A percentile compares a stretch with the other conserved stretches of the same genome.
These are phyloP conservation scores for Phytopythium cucurbitacearum DNA, from an alignment of 352 stramenopile genomes.

Conservation along the genomic window DNA sequence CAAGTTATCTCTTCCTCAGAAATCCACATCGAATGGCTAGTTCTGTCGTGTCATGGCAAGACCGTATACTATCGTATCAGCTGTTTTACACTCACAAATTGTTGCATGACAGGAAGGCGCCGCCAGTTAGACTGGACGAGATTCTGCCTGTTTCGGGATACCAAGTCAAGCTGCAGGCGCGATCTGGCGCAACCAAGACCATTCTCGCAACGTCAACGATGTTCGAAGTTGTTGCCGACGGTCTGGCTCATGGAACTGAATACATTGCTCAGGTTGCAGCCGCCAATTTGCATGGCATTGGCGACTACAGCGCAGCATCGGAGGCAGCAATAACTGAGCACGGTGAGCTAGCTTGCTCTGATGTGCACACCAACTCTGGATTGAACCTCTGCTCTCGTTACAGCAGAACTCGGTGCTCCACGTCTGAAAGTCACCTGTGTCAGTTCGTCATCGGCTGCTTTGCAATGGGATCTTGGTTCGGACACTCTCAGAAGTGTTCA, in stretches of 20 bases:
- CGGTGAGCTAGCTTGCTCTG: conserved; percentile 13
- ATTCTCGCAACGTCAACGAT: conserved; percentile 26
- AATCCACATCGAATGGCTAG: background rate
- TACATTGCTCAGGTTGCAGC: conserved; percentile 46
- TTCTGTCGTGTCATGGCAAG: no score
- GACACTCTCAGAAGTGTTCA: no score
- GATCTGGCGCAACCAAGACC: conserved; percentile 5
- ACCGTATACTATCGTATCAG: background rate
- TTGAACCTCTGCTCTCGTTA: no score
- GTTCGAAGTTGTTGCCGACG: conserved; percentile 20
- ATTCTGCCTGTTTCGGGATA: conserved; percentile 60
- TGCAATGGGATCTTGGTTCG: no score
- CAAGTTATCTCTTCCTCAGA: background rate
- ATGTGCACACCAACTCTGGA: no score
- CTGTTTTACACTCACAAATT: background rate
- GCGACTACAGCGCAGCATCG: conserved; percentile 37
- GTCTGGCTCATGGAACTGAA: conserved; percentile 28
- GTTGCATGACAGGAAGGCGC: conserved; percentile 16
- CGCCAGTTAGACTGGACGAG: conserved; percentile 31
- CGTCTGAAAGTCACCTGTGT: no score
- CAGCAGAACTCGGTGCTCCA: no score
- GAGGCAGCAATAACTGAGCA: conserved; percentile 20
- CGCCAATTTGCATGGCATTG: conserved; percentile 54
- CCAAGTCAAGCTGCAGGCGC: conserved; percentile 36
- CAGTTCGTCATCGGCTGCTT: no score